Base-by-base conservation (phyloP, 306 rosid genomes). In the Quercus alba region DNA sequence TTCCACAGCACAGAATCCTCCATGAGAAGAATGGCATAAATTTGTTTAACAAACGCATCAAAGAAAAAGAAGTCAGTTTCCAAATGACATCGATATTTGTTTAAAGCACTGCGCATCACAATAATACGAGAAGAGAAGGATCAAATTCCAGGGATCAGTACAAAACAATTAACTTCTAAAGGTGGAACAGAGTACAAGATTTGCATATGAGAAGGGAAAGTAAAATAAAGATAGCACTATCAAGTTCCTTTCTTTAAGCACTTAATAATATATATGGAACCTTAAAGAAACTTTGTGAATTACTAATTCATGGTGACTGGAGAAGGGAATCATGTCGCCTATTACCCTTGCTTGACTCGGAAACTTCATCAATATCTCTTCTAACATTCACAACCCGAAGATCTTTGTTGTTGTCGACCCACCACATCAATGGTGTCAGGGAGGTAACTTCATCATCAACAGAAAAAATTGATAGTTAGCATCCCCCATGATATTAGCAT, bases 351-450 rank as follows among this genome's bases (percentile, higher is more conserved):
- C 25, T 67, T 33, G 7, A 3, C 25, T 9, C n/a, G 10, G 15
- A 4, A 67, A 10, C 52, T 67, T 18, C n/a, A 33, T 67, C 58
- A 49, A 5, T 15, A 33, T 52, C n/a, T 75, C 68, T 31, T 67
- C 72, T 84, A 88, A 62, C 92, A 88, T 80, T 88, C 92, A 68
- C 92, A 88, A 10, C 89, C 92, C 4, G 92, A 79, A 18, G 92
- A 86, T 77, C 89, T 84, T 88, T 86, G 91, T 75, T 84, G 92
- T 80, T 79, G 84, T 59, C 86, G 89, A 44, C 86, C 84, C 3
- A 62, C 89, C 56, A 88, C 88, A 12, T 88, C 92, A 20, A 88
- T 81, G 52, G 89, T 88, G 76, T 88, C 92, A 21, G 92, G 92
- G 57, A 88, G 86, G 85, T 88, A 88, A 70, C 92, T 88, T 79